Base-by-base conservation (phyloP, 176 grass and related monocot genomes). In the Miscanthus lutarioriparius region DNA sequence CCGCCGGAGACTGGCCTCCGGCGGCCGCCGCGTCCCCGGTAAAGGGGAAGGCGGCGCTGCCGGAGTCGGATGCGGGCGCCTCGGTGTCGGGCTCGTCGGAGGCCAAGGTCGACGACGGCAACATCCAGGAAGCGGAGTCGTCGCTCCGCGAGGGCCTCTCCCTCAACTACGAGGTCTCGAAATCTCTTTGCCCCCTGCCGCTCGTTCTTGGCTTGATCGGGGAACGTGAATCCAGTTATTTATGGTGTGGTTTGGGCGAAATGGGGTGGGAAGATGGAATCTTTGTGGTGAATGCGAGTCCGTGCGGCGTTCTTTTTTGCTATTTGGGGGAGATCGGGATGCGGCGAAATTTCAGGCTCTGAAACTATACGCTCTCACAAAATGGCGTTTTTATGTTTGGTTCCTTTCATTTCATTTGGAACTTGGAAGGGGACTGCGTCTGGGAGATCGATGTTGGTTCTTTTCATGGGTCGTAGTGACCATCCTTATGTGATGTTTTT, bases 51-150 rank as follows among this genome's bases (percentile, higher is more conserved):
- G 80, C 80, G 32, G 82, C 81, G 37, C 47, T 73, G 62, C 64
- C 74, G 66, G 94, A 78, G 26, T 88, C 85, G 39, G 80, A 88
- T 23, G 68, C 85, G 15, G 82, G 61, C 61, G 80, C 61, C 45
- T 90, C 94, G 53, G 89, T 30, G 73, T 90, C 88, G 0, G 84
- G 85, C 36, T 90, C 79, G 38, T 83, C 89, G 47, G 91, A 92
- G 73, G 91, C 88, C 40, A 91, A 83, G 90, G 78, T 90, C 75
- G 96, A 99, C 64, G 93, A 99, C 8, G 93, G 91, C 53, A 96
- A 99, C 91, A 99, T 99, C 81, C 89, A 92, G 82, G 93, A 99
- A 86, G 97, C 97, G 7, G 97, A 99, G 89, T 99, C 91, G 12
- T 99, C 93, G 64, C 97, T 99, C 41, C 91, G 91, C 78, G 97